Evolutionary conservation across 768 basidiomycete species (phyloP), one percentile per base, ranked within the genome.

Genomic region (Melanogaster broomeanus): DNA sequence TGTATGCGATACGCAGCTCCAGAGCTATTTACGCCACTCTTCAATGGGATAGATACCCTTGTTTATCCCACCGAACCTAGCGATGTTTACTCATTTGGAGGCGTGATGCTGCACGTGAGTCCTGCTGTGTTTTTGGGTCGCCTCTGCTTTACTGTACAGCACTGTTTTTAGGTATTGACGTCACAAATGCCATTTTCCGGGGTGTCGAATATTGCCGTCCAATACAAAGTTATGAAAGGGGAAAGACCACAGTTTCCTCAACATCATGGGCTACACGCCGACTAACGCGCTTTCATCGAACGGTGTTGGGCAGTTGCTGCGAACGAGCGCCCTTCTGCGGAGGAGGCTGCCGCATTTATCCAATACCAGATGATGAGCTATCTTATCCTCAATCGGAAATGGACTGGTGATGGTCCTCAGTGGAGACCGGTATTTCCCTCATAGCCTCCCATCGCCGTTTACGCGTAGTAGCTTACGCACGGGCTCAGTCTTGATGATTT

Each of bases 1-100:
- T 72, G 74, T 19, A 68, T 77, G 22, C 69, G 76, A 1, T 77
- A 75, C 74, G 72, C 75, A 5, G 77, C 76, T 39, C 61, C 74
- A 3, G 57, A 69, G 19, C 57, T 78, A 1, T 77, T 53, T 33
- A 19, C 22, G 21, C 8, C 25, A 8, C 28, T 34, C 3, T 27
- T 51, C 15, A 21, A 16, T 18, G 61, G 61, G 19, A 69, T 74
- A 46, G 15, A 7, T 24, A 12, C 30, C 8, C 18, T 18, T 13
- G 37, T 34, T 38, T 38, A 35, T 47, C 48, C 39, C 12, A 53
- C 31, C 25, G 50, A 25, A n/a, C 33, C 38, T 33, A 16, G 30
- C 10, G 52, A 53, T 25, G 10, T 53, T 12, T 53, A 53, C 31
- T 53, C 52, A 11, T 53, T 53, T 7, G 52, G 52, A 21, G 73